Percentiles rank a stretch among this genome's conserved stretches.
Conservation (phyloP, 2,329 filamentous ascomycete species). For the Dactylellina leptospora region DNA sequence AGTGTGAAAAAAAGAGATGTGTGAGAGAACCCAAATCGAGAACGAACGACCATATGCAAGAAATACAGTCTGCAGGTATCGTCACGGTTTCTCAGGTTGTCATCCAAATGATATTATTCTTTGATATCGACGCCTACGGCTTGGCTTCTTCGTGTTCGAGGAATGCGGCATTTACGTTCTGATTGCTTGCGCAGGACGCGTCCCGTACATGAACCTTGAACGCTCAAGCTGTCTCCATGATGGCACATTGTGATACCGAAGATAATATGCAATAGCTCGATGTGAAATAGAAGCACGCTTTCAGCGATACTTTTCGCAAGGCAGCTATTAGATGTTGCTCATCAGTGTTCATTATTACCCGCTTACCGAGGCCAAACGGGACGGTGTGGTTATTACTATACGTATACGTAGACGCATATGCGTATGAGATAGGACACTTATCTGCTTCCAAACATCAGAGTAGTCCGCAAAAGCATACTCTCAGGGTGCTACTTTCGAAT, state of each 20-base stretch:
- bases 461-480: neutral
- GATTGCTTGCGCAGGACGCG: neutral
- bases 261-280: constrained; percentile 23
- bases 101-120: constrained; percentile 3
- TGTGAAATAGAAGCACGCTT: constrained; percentile 9
- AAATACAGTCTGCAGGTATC: constrained; percentile 23
- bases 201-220: too few species aligned
- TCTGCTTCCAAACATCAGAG: constrained; percentile 11
- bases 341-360: constrained; percentile 20
- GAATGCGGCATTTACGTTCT: constrained; percentile 40
- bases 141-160: constrained; percentile 28
- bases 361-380: constrained; percentile 44
- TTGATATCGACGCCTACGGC: constrained; percentile 20
- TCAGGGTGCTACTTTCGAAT: neutral
- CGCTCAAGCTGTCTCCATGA: too few species aligned
- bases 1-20: constrained; percentile 36
- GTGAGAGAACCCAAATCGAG: constrained; percentile 28
- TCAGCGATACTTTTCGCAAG: constrained; percentile 24
- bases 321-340: too few species aligned
- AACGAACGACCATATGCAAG: constrained; percentile 25
- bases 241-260: too few species aligned
- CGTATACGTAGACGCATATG: constrained; percentile 30
- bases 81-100: neutral
- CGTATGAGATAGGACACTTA: constrained; percentile 42
- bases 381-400: constrained; percentile 21